Conservation (phyloP, 768 basidiomycete species). For the Naganishia onofrii region DNA sequence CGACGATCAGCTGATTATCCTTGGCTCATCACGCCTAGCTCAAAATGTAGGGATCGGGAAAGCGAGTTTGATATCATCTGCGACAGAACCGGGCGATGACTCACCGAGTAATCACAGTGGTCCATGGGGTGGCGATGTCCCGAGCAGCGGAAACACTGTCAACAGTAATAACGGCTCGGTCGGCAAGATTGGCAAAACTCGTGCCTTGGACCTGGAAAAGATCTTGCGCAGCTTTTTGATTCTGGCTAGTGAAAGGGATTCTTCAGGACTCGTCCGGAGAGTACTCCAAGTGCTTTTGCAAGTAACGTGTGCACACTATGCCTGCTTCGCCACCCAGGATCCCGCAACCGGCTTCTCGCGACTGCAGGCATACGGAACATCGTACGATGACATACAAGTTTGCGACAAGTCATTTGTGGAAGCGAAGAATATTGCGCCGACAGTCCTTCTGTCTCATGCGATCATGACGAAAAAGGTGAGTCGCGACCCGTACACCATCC, state of each 20-base stretch:
- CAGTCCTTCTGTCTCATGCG: constrained; percentile 10
- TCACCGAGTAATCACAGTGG: too few relatives aligned
- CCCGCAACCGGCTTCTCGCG: neutral
- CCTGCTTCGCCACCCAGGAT: constrained; percentile 27
- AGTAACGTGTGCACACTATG: constrained; percentile 23
- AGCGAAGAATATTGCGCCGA: constrained; percentile 19
- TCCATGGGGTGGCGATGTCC: too few relatives aligned
- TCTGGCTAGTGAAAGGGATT: constrained; percentile 27
- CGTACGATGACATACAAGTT: constrained; percentile 6
- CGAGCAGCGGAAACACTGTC: neutral
- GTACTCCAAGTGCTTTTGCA: constrained; percentile 28
- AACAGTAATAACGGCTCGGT: neutral
- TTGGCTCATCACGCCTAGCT: neutral
- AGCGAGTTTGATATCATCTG: too few relatives aligned
- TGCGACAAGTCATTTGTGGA: constrained; percentile 16
- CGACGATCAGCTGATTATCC: neutral
- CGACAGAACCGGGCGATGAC: too few relatives aligned
- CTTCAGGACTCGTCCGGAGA: constrained; percentile 16
- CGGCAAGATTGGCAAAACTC: neutral
- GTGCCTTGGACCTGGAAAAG: constrained; percentile 12
- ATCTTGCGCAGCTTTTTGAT: constrained; percentile 24
- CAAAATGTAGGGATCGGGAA: too few relatives aligned
- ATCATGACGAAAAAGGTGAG: constrained; percentile 24
- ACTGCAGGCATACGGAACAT: constrained; percentile 23
- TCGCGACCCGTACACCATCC: neutral